Evolutionary conservation across 305 asterid genomes (phyloP).

Genomic region (Euphrasia arctica): DNA sequence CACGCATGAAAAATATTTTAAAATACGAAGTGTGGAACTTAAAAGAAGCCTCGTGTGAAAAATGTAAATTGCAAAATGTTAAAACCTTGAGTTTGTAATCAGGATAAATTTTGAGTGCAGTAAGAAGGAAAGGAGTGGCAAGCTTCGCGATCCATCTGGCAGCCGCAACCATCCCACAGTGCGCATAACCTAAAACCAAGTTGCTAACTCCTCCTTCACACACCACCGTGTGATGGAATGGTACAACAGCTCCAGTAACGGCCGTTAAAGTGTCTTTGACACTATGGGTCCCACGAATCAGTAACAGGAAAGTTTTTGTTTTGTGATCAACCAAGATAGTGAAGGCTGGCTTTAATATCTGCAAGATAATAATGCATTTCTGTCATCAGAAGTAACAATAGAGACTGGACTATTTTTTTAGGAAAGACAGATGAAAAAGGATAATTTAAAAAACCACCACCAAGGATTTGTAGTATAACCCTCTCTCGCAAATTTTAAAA

Average conservation of each 20-base stretch:
- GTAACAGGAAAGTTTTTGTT: conserved; percentile 53
- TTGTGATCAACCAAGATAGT: conserved; percentile 77
- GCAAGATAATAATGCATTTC: conserved; percentile 28
- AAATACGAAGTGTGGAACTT: background rate
- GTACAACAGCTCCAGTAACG: conserved; percentile 97
- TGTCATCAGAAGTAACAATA: background rate
- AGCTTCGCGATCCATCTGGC: conserved; percentile 99
- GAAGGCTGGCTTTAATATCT: conserved; percentile 96
- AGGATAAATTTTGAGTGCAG: conserved; percentile 58
- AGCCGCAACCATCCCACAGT: conserved; percentile 99
- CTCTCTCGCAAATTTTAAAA: background rate
- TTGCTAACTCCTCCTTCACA: conserved; percentile 89
- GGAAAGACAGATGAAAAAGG: background rate
- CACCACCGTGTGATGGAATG: conserved; percentile 92
- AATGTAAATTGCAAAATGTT: conserved; percentile 14
- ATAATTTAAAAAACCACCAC: background rate
- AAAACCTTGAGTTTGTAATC: conserved; percentile 82
- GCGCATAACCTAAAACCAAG: conserved; percentile 95
- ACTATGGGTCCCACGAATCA: conserved; percentile 98
- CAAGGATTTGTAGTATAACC: background rate
- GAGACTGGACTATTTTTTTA: background rate
- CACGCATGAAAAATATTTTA: background rate
- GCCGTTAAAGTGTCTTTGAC: conserved; percentile 96
- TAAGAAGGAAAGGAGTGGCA: conserved; percentile 73
- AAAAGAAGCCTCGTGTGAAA: background rate